Evolutionary conservation across 345 rosid species (phyloP).

Genomic region (Mercurialis annua): DNA sequence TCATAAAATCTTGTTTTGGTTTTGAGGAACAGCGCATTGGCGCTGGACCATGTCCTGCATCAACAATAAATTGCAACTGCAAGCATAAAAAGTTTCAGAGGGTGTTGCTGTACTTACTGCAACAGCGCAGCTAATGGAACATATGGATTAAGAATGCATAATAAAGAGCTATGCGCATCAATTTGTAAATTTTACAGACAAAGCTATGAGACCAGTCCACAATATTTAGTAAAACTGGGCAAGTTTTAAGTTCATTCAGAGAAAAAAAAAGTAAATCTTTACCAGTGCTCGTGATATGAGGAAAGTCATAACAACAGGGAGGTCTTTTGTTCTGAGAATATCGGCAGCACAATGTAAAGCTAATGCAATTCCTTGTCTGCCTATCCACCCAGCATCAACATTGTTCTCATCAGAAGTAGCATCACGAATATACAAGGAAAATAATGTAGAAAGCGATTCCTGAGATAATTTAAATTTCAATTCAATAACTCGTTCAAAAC

Average conservation of each 20-base stretch:
- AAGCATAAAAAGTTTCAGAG: not conserved
- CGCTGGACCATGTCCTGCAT: not conserved
- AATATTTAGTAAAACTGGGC: not conserved
- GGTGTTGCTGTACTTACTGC: not conserved
- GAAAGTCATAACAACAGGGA: slow-evolving; percentile 95
- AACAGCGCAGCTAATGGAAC: not conserved
- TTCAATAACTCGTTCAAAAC: slow-evolving; percentile 8
- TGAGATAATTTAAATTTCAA: slow-evolving; percentile 33
- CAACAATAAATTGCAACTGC: not conserved
- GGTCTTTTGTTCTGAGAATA: slow-evolving; percentile 86
- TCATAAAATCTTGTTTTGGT: not conserved
- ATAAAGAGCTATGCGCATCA: not conserved
- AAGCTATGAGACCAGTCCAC: not conserved
- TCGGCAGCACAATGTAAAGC: slow-evolving; percentile 91
- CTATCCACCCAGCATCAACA: slow-evolving; percentile 85
- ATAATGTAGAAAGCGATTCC: slow-evolving; percentile 85
- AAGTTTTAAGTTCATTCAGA: not conserved
- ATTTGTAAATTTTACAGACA: not conserved
- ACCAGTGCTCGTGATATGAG: slow-evolving; percentile 96
- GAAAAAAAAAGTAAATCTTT: slow-evolving; percentile 22
- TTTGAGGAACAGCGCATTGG: not conserved
- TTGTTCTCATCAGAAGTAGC: slow-evolving; percentile 47
- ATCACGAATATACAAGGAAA: slow-evolving; percentile 84
- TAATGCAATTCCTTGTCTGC: slow-evolving; percentile 91
- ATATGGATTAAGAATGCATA: not conserved